These are phyloP conservation scores for Trifolium fragiferum DNA, from an alignment of 306 rosid genomes.

Conservation along the genomic window DNA sequence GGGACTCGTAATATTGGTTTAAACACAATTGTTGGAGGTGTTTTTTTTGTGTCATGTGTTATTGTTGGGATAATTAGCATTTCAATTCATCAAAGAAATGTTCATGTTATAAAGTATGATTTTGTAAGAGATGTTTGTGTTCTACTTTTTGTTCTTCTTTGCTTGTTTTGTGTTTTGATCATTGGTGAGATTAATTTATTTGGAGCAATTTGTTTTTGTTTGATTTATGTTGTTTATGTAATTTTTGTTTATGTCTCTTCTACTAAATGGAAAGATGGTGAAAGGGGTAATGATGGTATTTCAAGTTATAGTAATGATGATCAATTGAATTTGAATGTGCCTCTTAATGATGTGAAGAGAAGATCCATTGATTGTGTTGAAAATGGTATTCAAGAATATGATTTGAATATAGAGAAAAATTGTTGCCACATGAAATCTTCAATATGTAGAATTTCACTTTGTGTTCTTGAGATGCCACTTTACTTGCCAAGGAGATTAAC, in stretches of 20 bases:
- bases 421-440: conserved; percentile 34
- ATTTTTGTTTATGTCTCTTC: conserved; percentile 44
- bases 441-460: conserved; percentile 15
- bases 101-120: conserved; percentile 44
- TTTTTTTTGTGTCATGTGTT: conserved; percentile 49
- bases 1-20: conserved; percentile 46
- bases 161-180: conserved; percentile 40
- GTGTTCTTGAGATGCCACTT: conserved; percentile 47
- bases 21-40: conserved; percentile 52
- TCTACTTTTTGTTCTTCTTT: conserved; percentile 44
- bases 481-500: conserved; percentile 48
- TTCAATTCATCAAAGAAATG: conserved; percentile 18
- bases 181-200: conserved; percentile 45
- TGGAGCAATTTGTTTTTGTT: conserved; percentile 53
- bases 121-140: conserved; percentile 50
- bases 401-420: conserved; percentile 23
- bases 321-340: conserved; percentile 38
- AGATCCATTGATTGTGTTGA: conserved; percentile 36
- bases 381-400: conserved; percentile 34
- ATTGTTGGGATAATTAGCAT: conserved; percentile 54
- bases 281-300: conserved; percentile 30
- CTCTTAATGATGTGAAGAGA: conserved; percentile 47
- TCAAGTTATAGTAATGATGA: conserved; percentile 21
- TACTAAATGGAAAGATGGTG: conserved; percentile 20
- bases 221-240: conserved; percentile 47